These are phyloP conservation scores for Musa acuminata DNA, from an alignment of 176 grass and related monocot genomes.

Conservation along the genomic window DNA sequence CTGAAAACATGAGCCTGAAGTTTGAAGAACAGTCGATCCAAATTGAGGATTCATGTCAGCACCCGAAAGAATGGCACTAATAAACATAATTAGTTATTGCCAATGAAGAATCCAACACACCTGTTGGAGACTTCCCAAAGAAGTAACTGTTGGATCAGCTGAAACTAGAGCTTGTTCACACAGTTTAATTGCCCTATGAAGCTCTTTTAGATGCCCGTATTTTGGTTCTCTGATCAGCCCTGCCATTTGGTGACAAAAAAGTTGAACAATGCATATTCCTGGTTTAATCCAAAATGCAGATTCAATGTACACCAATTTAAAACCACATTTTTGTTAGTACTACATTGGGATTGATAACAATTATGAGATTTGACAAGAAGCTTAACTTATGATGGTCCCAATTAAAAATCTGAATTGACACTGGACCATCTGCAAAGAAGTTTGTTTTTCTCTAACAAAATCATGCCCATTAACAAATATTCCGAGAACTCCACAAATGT, in stretches of 20 bases:
- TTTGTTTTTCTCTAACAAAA: no score
- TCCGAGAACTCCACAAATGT: no score
- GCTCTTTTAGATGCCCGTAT: conserved; percentile 89
- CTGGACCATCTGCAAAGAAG: no score
- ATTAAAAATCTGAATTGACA: no score
- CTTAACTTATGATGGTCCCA: no score
- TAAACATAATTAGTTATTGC: neutral
- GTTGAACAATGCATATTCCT: neutral
- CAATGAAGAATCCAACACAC: conserved; percentile 22
- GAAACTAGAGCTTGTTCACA: conserved; percentile 86
- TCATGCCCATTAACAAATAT: no score
- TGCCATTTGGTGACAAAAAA: conserved; percentile 23
- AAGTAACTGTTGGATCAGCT: conserved; percentile 69
- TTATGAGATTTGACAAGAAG: no score
- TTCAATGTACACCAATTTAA: no score
- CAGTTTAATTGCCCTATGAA: conserved; percentile 87
- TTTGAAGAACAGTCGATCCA: conserved; percentile 9
- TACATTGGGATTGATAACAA: no score
- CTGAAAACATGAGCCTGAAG: conserved; percentile 78
- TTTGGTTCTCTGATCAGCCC: conserved; percentile 88
- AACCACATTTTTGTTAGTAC: no score
- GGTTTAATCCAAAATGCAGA: neutral
- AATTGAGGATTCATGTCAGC: conserved; percentile 4
- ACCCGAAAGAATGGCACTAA: neutral
- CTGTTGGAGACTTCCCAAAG: conserved; percentile 88